These are phyloP conservation scores for Domatiomyces catenatus DNA, from an alignment of 2,329 filamentous ascomycete species.

Conservation along the genomic window DNA sequence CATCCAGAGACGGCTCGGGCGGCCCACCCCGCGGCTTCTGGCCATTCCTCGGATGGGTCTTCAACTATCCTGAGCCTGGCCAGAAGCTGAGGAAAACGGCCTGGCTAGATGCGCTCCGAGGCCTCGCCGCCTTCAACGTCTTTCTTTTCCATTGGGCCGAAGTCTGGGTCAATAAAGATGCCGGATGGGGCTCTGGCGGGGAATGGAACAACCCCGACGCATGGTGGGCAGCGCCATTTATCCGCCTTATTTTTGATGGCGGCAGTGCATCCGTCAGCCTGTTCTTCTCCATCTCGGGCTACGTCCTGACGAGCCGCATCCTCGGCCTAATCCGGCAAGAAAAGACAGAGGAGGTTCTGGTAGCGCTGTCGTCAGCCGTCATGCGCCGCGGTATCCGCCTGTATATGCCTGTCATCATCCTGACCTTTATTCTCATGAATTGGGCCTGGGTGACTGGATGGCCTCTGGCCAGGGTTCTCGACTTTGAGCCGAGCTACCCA, in stretches of 20 bases:
- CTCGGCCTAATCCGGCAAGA: neutral
- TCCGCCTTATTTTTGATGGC: conserved; percentile 1
- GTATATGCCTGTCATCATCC: conserved; percentile 1
- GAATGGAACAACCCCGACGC: neutral
- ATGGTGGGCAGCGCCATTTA: conserved; percentile 2
- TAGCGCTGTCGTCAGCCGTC: conserved; percentile 2
- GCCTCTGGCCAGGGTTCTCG: neutral
- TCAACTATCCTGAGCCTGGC: neutral
- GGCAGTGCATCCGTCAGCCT: conserved; percentile 18
- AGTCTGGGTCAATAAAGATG: neutral
- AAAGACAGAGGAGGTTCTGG: neutral
- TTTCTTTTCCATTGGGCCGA: conserved; percentile 4
- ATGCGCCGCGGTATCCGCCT: conserved; percentile 5
- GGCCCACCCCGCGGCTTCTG: neutral
- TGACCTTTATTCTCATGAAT: neutral
- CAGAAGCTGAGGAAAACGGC: conserved; percentile 5
- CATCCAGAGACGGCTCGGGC: too few species aligned
- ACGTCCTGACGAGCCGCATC: conserved; percentile 21
- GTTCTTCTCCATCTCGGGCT: conserved; percentile 34
- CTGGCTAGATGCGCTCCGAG: conserved; percentile 16
- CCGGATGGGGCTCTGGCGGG: neutral
- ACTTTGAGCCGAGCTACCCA: neutral
- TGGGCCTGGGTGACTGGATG: neutral
- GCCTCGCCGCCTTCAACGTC: conserved; percentile 13
- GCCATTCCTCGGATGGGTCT: neutral